Evolutionary conservation across 108 stramenopile genomes (phyloP).

Genomic region (Epithemia pelagica): DNA sequence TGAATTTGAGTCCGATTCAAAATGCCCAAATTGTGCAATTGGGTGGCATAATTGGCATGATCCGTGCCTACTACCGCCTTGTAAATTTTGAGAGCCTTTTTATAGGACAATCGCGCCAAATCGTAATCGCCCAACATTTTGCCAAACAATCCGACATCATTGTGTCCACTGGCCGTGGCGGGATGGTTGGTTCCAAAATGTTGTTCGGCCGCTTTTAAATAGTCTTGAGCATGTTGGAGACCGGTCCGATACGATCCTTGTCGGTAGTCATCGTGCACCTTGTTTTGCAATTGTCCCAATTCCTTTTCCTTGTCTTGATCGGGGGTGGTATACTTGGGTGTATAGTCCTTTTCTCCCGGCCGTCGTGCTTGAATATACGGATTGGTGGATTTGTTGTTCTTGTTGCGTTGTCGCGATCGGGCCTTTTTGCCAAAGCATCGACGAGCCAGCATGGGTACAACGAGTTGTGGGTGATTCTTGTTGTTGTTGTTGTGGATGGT

Average conservation of each 20-base stretch:
- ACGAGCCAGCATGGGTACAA: too few species aligned
- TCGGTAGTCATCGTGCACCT: constrained; percentile 45
- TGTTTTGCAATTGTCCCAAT: constrained; percentile 50
- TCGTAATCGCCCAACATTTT: constrained; percentile 66
- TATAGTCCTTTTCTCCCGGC: constrained; percentile 2
- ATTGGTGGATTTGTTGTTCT: constrained; percentile 4
- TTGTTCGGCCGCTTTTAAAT: constrained; percentile 30
- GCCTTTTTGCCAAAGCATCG: not conserved
- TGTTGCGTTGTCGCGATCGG: not conserved
- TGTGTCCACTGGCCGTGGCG: constrained; percentile 74
- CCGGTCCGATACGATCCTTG: constrained; percentile 55
- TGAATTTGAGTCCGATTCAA: constrained; percentile 58
- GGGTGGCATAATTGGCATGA: constrained; percentile 72
- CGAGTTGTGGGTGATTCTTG: too few species aligned
- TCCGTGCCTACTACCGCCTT: constrained; percentile 65
- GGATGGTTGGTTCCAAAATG: constrained; percentile 75
- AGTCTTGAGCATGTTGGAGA: constrained; percentile 29
- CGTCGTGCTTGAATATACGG: not conserved
- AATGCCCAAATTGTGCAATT: constrained; percentile 76
- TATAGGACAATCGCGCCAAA: constrained; percentile 52
- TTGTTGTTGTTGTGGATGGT: too few species aligned
- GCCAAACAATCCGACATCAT: constrained; percentile 73
- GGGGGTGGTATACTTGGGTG: constrained; percentile 21
- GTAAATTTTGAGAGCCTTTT: constrained; percentile 52
- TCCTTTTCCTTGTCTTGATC: constrained; percentile 56